Conservation (phyloP, 2,329 filamentous ascomycete genomes). For the Sclerotinia sclerotiorum region DNA sequence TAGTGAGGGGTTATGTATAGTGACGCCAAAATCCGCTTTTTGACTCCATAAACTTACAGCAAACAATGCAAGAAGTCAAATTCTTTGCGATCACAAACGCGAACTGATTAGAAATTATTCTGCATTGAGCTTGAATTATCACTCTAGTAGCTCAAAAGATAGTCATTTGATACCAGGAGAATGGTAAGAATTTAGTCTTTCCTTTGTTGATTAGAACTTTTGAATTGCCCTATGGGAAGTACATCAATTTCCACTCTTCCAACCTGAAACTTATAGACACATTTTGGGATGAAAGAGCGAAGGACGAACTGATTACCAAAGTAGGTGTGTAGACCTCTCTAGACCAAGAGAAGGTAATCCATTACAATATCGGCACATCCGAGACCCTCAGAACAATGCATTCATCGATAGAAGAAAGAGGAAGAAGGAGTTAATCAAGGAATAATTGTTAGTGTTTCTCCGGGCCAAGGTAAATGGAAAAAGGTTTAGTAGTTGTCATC, state of each 20-base stretch:
- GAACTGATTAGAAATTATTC: background rate
- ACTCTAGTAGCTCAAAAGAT: background rate
- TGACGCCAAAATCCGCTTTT: conserved; percentile 4
- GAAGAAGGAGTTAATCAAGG: background rate
- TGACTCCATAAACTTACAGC: conserved; percentile 4
- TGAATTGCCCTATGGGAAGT: background rate
- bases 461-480: background rate
- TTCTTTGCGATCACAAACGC: background rate
- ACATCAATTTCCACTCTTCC: background rate
- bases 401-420: conserved; percentile 3
- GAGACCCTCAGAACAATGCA: background rate
- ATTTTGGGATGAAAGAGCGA: no score
- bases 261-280: no score
- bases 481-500: no score
- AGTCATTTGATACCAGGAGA: background rate
- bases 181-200: background rate
- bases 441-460: background rate
- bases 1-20: conserved; percentile 13
- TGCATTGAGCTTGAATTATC: background rate
- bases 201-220: background rate
- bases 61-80: conserved; percentile 5
- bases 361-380: background rate
- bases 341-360: background rate
- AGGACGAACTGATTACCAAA: background rate
- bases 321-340: background rate